These are phyloP conservation scores for Xylona heveae DNA, from an alignment of 495 filamentous ascomycete genomes.

Conservation along the genomic window DNA sequence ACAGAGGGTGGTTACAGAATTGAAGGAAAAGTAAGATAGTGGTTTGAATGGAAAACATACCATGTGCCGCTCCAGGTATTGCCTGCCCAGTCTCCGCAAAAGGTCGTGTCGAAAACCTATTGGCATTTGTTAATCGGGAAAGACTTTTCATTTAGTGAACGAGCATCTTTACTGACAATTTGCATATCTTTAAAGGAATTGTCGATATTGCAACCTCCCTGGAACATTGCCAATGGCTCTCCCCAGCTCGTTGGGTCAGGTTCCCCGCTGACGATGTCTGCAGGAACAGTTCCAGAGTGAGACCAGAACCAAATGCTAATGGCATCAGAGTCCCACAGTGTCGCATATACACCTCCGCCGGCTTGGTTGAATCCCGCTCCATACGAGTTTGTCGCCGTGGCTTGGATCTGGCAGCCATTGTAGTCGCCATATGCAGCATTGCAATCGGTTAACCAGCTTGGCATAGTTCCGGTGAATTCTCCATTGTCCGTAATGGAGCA, in stretches of 20 bases:
- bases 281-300: constrained; percentile 33
- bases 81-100: constrained; percentile 85
- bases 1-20: too few relatives aligned
- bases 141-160: too few relatives aligned
- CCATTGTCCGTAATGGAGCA: too few relatives aligned
- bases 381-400: constrained; percentile 29
- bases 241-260: constrained; percentile 49
- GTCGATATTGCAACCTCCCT: constrained; percentile 42
- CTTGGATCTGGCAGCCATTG: constrained; percentile 9
- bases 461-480: too few relatives aligned
- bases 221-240: constrained; percentile 40
- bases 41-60: too few relatives aligned
- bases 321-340: constrained; percentile 43
- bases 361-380: constrained; percentile 49
- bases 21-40: too few relatives aligned
- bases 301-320: constrained; percentile 71
- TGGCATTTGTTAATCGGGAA: too few relatives aligned
- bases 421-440: constrained; percentile 5
- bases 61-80: constrained; percentile 22
- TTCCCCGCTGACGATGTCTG: constrained; percentile 28
- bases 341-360: constrained; percentile 58
- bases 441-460: too few relatives aligned
- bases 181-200: constrained; percentile 45
- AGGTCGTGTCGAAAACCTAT: constrained; percentile 50
- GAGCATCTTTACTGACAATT: constrained; percentile 30